These are phyloP conservation scores for Calonectria hongkongensis DNA, from an alignment of 2,329 filamentous ascomycete genomes.

Conservation along the genomic window DNA sequence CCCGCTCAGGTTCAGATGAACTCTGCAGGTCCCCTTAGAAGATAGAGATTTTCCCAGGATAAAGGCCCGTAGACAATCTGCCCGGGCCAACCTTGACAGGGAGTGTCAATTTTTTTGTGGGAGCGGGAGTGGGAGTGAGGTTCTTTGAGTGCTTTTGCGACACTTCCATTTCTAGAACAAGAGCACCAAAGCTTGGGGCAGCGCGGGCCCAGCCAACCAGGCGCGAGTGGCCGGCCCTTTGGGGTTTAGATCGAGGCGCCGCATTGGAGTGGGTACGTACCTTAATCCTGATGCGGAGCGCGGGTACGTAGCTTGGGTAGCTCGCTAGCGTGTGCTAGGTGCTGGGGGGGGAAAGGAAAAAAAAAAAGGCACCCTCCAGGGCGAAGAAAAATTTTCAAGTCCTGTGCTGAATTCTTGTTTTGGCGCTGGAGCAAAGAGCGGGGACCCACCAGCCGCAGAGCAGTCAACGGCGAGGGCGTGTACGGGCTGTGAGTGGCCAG, in stretches of 20 bases:
- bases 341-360: too few relatives aligned
- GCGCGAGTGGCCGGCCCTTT: slow-evolving; percentile 22
- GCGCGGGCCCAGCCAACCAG: slow-evolving; percentile 19
- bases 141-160: slow-evolving; percentile 17
- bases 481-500: slow-evolving; percentile 32
- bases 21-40: slow-evolving; percentile 16
- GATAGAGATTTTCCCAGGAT: slow-evolving; percentile 43
- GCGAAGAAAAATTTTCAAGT: slow-evolving; percentile 40
- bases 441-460: slow-evolving; percentile 5
- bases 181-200: slow-evolving; percentile 1
- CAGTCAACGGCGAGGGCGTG: slow-evolving; percentile 15
- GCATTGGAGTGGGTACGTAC: background rate
- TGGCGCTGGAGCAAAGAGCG: slow-evolving; percentile 12
- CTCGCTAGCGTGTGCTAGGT: background rate
- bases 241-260: slow-evolving; percentile 18
- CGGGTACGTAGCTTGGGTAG: slow-evolving; percentile 9
- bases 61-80: slow-evolving; percentile 24
- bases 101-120: background rate
- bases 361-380: too few relatives aligned
- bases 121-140: background rate
- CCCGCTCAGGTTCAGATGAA: slow-evolving; percentile 33
- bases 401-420: slow-evolving; percentile 35
- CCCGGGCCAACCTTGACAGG: slow-evolving; percentile 12
- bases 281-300: slow-evolving; percentile 1
- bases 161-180: slow-evolving; percentile 30